Base-by-base conservation (phyloP, 371 early-diverging fungal genomes). In the Saksenaea oblongispora region DNA sequence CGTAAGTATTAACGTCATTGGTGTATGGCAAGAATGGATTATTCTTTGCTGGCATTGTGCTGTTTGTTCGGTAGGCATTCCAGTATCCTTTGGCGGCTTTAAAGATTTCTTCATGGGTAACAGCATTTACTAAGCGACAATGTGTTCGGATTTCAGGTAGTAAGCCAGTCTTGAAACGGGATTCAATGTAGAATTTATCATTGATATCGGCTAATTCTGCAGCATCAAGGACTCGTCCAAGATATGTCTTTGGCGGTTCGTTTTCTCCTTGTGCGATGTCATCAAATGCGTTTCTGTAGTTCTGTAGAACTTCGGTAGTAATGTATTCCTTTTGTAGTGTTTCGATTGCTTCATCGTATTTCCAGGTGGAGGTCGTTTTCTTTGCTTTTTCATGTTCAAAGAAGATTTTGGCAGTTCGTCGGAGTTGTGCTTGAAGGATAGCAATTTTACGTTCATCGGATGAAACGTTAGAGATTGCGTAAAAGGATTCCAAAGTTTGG, bases 231-330 rank as follows among this genome's bases (percentile, higher is more conserved):
- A 63, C 10, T 14, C 63, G 27, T 14, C 47, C 57, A 3, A 63
- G 34, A 34, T 57, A 58, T 10, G 44, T 58, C 22, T 35, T 7
- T 13, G 63, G 63, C 18, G 56, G 58, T 63, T 63, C 63, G 42
- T 56, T 36, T 22, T 63, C 34, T 57, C 63, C 63, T 63, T 63
- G 63, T 1, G 1, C 8, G 34, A 63, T 56, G 14, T 56, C 28
- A 14, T 58, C 57, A 27, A 63, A 63, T 15, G 37, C 63, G 3
- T 35, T n/a, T 31, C 61, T 35, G 36, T 61, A 66, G n/a, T 11
- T 4, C 15, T 66, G 42, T 8, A 66, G 39, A 0, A 61, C 27
- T 3, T 36, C 37, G 1, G 11, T 9, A 13, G 66, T 61, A 7
- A 66, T 31, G n/a, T 61, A 66, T 15, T 53, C 37, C 54, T 28